These are phyloP conservation scores for Uronychia setigera DNA, from an alignment of 73 alveolate species.

Conservation along the genomic window DNA sequence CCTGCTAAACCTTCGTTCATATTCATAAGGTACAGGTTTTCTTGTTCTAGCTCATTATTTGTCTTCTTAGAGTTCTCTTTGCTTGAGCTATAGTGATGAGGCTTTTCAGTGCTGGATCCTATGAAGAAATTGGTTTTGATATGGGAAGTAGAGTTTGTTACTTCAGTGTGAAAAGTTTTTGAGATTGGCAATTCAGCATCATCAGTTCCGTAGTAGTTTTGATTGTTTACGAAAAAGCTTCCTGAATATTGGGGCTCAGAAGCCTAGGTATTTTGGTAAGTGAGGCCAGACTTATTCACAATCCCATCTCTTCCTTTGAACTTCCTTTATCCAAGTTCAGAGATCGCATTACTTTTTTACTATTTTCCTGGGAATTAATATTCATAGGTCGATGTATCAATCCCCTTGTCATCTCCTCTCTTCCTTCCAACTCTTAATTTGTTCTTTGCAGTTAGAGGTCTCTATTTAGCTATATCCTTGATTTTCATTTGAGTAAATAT, in stretches of 20 bases:
- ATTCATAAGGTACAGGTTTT: background rate
- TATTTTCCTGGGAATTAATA: no score
- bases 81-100: background rate
- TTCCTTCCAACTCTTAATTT: background rate
- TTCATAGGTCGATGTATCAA: no score
- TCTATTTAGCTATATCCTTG: no score
- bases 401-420: background rate
- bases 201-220: background rate
- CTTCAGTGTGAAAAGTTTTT: background rate
- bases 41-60: background rate
- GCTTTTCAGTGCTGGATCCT: background rate
- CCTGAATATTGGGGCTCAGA: no score
- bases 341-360: no score
- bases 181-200: background rate
- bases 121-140: background rate
- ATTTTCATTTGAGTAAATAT: background rate
- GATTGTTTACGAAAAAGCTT: no score
- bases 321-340: background rate
- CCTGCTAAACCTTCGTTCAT: background rate
- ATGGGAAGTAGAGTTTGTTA: background rate
- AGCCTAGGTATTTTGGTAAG: background rate
- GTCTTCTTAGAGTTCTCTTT: background rate
- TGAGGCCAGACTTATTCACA: background rate
- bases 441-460: background rate
- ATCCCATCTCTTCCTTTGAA: background rate